Evolutionary conservation across 2,329 filamentous ascomycete species (phyloP), one percentile per base, ranked within the genome.

Genomic region (Pleomassaria siparia): DNA sequence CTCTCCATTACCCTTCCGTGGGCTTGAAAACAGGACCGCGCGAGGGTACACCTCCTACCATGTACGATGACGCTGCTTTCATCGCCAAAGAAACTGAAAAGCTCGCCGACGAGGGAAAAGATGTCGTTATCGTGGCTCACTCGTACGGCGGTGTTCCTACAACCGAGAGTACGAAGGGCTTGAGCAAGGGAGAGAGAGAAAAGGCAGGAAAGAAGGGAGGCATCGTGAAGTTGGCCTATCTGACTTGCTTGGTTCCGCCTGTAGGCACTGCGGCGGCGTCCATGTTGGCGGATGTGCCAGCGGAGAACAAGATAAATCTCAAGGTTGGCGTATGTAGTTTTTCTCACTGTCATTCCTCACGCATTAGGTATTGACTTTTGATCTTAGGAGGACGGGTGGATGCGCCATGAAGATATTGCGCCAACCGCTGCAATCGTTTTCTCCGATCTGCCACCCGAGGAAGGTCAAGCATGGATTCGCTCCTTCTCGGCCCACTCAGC

Each of bases 51-150:
- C 37, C 37, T 7, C 55, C 58, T 6, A 60, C 49, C 16, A 58
- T 62, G 55, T 56, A 59, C 21, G 61, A 63, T 40, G 70, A 73
- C 49, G 67, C 65, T 0, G 53, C 54, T 12, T 53, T 57, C 33
- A 64, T 73, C 20, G 59, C 54, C 18, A 42, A 46, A 7, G 58
- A 47, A 11, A 54, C 58, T 11, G 37, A 41, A 12, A 53, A 54
- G 15, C 43, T 70, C 2, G 58, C 56, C 24, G 60, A 66, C 4
- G 52, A 66, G 37, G 70, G 62, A 13, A 67, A 69, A 44, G 64
- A 73, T 16, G 54, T 74, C 15, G 52, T 73, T 3, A 30, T 74
- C 10, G 46, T 71, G 5, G 63, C 60, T 40, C 72, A 74, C 49
- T 73, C 69, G 6, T 73, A 72, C 50, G 62, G 69, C 16, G 72